These are phyloP conservation scores for Mariannaea sp. DNA, from an alignment of 2,329 filamentous ascomycete species.

Conservation along the genomic window DNA sequence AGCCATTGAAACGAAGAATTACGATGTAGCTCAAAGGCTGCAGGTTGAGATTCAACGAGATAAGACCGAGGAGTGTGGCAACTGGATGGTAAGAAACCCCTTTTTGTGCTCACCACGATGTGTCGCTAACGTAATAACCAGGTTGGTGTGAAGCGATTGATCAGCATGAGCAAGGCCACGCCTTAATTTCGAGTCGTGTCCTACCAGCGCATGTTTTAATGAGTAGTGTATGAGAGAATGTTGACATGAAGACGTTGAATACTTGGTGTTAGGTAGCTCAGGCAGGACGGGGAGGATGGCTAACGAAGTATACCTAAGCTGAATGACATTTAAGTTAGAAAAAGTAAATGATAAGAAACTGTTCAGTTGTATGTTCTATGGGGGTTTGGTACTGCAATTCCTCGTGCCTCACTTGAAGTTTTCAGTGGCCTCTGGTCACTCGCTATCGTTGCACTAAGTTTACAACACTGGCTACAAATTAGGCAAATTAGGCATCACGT, in stretches of 20 bases:
- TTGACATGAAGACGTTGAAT: constrained; percentile 25
- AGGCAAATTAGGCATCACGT: no score
- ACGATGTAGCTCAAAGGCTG: constrained; percentile 67
- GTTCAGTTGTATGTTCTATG: constrained; percentile 1
- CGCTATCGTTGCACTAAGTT: no score
- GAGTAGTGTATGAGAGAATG: constrained; percentile 21
- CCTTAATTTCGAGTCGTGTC: constrained; percentile 48
- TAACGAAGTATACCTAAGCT: constrained; percentile 35
- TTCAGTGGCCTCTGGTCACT: no score
- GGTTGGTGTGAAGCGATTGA: constrained; percentile 77
- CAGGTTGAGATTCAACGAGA: constrained; percentile 78
- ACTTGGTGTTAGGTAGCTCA: constrained; percentile 32
- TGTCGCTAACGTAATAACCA: constrained; percentile 51
- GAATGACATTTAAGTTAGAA: constrained; percentile 36
- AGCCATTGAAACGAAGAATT: constrained; percentile 71
- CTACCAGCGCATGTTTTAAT: constrained; percentile 25
- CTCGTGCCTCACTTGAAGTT: no score
- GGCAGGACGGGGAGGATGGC: constrained; percentile 30
- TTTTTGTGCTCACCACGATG: neutral
- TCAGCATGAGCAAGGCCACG: constrained; percentile 80
- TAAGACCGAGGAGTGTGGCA: constrained; percentile 79
- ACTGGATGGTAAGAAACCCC: constrained; percentile 76
- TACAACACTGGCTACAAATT: no score
- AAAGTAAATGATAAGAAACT: constrained; percentile 33
- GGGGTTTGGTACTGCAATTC: no score